These are phyloP conservation scores for Eucalyptus cloeziana DNA, from an alignment of 345 rosid species.

Conservation along the genomic window DNA sequence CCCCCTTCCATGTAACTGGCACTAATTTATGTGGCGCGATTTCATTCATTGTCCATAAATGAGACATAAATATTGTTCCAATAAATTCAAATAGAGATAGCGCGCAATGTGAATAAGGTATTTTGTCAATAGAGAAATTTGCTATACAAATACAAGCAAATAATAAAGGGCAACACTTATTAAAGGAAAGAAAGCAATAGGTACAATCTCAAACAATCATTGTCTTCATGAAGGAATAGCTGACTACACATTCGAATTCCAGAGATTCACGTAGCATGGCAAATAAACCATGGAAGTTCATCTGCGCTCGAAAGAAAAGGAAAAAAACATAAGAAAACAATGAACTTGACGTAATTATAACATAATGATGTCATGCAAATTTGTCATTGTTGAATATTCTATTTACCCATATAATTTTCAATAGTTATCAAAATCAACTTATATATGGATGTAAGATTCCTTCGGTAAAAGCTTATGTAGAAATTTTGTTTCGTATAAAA, in stretches of 20 bases:
- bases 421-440: too few relatives aligned
- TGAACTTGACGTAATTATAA: too few relatives aligned
- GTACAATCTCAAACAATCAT: not conserved
- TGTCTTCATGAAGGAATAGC: not conserved
- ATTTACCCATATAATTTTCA: too few relatives aligned
- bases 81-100: not conserved
- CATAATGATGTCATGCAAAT: not conserved
- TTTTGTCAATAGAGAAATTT: not conserved
- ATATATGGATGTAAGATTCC: too few relatives aligned
- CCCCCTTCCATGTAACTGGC: too few relatives aligned
- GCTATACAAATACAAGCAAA: not conserved
- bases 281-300: not conserved
- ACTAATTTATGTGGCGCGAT: rapidly evolving
- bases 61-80: not conserved
- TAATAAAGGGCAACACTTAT: not conserved
- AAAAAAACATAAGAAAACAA: too few relatives aligned
- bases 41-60: not conserved
- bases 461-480: too few relatives aligned
- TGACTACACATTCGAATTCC: not conserved
- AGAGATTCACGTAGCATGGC: not conserved
- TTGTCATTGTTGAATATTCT: not conserved
- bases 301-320: not conserved
- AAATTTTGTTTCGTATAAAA: too few relatives aligned
- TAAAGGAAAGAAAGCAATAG: not conserved
- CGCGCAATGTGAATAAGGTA: rapidly evolving